Evolutionary conservation across 768 basidiomycete genomes (phyloP), one percentile per base, ranked within the genome.

Genomic region (Lepiota brunneoincarnata): DNA sequence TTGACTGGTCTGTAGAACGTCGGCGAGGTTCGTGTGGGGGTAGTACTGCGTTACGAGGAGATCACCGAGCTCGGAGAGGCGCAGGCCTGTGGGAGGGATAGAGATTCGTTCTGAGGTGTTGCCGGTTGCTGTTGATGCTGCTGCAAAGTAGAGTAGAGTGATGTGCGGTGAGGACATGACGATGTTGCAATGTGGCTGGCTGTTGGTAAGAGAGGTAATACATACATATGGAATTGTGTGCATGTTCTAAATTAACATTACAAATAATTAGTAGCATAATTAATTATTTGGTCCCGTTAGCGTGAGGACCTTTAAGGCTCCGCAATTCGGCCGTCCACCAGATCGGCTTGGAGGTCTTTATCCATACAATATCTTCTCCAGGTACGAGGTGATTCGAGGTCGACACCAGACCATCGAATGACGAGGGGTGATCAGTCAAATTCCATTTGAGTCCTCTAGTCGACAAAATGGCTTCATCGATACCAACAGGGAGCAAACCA

Each of bases 361-460:
- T 73, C 64, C 77, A 82, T 4, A 97, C 88, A 1, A 76, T 65
- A 17, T 76, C 71, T 57, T 88, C 78, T 1, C 77, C 77, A 0
- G 86, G 84, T 0, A 92, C 65, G 6, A 99, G 76, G 60, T 97
- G 93, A 63, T 99, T 99, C 0, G 95, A 98, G 0, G 95, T 97
- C 0, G 96, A 98, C 0, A 99, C 68, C 20, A 92, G 63, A 0
- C 91, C 91, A 37, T 89, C 85, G 55, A 98, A 91, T 0, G 86
- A 91, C 0, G 94, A 97, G 58, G 73, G 69, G 41, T 75, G 67
- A 17, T 85, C 75, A 52, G 75, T 79, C 41, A 97, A 68, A 68
- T 99, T 88, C 97, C 97, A 99, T 60, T 83, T 76, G 31, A 98
- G 75, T 0, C 97, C 97, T 1, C 71, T 78, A 0, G 94, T 98